phyloP scores from a whole-genome alignment of 202 grass and related monocot genomes.

The Brachypodium distachyon region DNA sequence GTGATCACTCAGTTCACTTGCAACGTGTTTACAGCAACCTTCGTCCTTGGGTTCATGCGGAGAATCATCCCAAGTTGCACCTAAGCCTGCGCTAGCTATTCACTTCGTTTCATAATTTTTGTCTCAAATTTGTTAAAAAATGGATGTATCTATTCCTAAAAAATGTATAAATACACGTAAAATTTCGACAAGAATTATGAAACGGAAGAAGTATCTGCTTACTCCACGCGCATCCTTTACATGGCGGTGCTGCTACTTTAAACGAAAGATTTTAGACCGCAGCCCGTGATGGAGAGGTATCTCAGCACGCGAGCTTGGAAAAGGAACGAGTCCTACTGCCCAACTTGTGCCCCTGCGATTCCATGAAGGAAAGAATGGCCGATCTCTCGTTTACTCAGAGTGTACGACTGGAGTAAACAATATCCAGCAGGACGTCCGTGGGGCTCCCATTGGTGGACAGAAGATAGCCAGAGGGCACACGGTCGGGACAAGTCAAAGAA shows the following conservation, averaged over 20 bases:
- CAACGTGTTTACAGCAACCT: no score
- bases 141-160: no score
- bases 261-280: background rate
- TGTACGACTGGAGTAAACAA: background rate
- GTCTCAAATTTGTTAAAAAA: no score
- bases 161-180: no score
- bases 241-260: background rate
- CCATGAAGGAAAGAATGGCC: background rate
- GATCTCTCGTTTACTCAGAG: background rate
- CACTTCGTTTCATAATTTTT: no score
- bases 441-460: slow-evolving; percentile 7
- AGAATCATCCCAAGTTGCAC: background rate
- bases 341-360: background rate
- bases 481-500: slow-evolving; percentile 17
- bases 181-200: no score
- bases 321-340: background rate
- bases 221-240: background rate
- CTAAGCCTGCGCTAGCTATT: background rate
- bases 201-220: no score
- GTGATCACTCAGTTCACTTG: no score
- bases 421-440: background rate
- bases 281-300: slow-evolving; percentile 1
- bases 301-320: slow-evolving; percentile 1
- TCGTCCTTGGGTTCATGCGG: background rate
- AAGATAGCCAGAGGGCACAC: background rate